A percentile compares a stretch with the other conserved stretches of the same genome.
phyloP scores from a whole-genome alignment of 2,329 filamentous ascomycete genomes.

The Parastagonospora avenae region DNA sequence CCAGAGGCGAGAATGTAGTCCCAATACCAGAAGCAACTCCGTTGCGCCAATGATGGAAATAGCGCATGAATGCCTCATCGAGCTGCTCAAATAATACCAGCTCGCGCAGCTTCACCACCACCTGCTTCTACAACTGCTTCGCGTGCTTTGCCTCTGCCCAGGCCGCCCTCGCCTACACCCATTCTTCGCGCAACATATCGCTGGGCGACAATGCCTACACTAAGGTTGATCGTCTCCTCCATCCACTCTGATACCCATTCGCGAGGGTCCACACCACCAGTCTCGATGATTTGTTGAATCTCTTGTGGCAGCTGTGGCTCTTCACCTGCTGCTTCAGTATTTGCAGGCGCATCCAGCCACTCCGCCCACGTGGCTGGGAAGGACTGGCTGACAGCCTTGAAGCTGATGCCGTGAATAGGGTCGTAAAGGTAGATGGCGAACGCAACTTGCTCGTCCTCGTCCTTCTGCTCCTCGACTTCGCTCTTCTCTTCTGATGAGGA shows the following conservation, averaged over 20 bases:
- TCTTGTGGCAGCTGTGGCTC: constrained; percentile 73
- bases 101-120: constrained; percentile 66
- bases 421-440: constrained; percentile 85
- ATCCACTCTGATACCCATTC: constrained; percentile 99
- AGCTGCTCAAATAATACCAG: constrained; percentile 44
- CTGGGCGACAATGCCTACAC: constrained; percentile 87
- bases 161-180: constrained; percentile 86
- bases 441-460: constrained; percentile 67
- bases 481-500: constrained; percentile 58
- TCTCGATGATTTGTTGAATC: constrained; percentile 81
- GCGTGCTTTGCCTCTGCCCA: constrained; percentile 63
- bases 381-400: constrained; percentile 79
- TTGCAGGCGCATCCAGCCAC: constrained; percentile 75
- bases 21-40: constrained; percentile 1
- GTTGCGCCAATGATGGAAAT: constrained; percentile 3
- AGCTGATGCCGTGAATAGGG: constrained; percentile 88
- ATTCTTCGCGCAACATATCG: constrained; percentile 92
- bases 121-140: constrained; percentile 61
- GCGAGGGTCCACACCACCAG: constrained; percentile 80
- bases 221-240: constrained; percentile 79
- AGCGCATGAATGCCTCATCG: not conserved
- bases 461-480: constrained; percentile 60
- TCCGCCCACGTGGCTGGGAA: constrained; percentile 84
- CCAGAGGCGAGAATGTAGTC: not conserved
- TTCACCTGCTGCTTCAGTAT: constrained; percentile 43